Conservation (phyloP, 306 rosid genomes). For the Canavalia ensiformis region DNA sequence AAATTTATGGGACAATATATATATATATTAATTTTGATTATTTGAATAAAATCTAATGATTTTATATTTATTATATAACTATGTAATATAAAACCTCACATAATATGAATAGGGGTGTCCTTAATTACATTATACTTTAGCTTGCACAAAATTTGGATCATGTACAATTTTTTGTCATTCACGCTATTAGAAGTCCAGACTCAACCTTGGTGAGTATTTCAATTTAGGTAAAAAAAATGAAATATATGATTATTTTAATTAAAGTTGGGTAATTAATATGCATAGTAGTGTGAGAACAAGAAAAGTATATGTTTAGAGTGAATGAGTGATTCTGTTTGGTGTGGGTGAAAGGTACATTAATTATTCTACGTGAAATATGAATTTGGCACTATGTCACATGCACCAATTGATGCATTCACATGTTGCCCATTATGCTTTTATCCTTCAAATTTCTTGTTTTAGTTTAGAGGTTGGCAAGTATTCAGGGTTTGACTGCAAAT, state of each 20-base stretch:
- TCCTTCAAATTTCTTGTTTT: constrained; percentile 35
- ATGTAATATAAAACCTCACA: too few relatives aligned
- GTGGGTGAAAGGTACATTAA: constrained; percentile 38
- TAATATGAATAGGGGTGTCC: too few relatives aligned
- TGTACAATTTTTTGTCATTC: background rate
- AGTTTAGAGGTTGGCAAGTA: constrained; percentile 44
- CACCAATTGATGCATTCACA: constrained; percentile 52
- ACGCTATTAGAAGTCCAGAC: background rate
- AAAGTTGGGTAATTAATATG: background rate
- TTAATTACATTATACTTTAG: background rate
- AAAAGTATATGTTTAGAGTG: background rate
- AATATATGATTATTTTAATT: background rate
- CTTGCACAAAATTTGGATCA: background rate
- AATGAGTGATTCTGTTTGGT: constrained; percentile 5
- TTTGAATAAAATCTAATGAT: too few relatives aligned
- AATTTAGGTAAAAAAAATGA: background rate
- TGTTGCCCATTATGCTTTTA: constrained; percentile 46
- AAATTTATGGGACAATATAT: too few relatives aligned
- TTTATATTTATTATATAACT: too few relatives aligned
- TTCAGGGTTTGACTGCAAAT: constrained; percentile 42
- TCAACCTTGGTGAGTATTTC: background rate
- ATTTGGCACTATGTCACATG: constrained; percentile 44
- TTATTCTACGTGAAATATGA: constrained; percentile 40
- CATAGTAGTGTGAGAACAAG: background rate
- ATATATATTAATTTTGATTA: too few relatives aligned